Base-by-base conservation (phyloP, 192 early-diverging fungal genomes). In the Podila verticillata region DNA sequence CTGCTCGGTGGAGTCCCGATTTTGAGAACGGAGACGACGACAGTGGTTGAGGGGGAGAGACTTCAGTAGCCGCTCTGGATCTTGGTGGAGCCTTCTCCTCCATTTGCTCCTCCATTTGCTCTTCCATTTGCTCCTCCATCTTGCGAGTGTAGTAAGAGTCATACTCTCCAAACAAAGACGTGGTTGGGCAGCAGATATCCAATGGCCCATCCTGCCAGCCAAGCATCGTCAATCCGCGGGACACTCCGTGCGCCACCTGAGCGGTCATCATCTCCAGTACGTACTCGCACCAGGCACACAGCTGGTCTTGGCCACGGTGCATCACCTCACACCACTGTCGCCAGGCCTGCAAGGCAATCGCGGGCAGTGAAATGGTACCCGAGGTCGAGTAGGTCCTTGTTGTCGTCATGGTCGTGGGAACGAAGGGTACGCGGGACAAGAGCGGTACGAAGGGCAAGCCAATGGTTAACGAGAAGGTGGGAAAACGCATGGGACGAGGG, bases 331-430 rank as follows among this genome's bases (percentile, higher is more conserved):
- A 31, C 58, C 58, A 60, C 26, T 60, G 58, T 8, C 26, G 15
- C 58, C 30, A 31, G 22, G 58, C 58, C 17, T 60, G 26, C 58
- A 31, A 12, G 17, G 58, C 58, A 20, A 60, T 30, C 28, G 58
- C 17, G 15, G 58, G 26, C 7, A 60, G 17, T 6, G 51, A 54
- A 54, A 54, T 54, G 5, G 20, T 54, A 6, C 51, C n/a, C 24
- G 51, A 54, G 51, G 51, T n/a, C 51, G 51, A 54, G 51, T n/a
- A 54, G 6, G 51, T 54, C 51, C 20, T 26, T n/a, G 51, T 54
- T 1, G 51, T 24, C 10, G 51, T 54, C 51, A 54, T n/a, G 51
- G 51, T n/a, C 6, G n/a, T 54, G 51, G 51, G 51, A 19, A 54
- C 20, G 51, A 54, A 54, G 51, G 51, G 51, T 12, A 54, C 51